Evolutionary conservation across 2,329 filamentous ascomycete species (phyloP).

Genomic region (Lasiodiplodia sp.): DNA sequence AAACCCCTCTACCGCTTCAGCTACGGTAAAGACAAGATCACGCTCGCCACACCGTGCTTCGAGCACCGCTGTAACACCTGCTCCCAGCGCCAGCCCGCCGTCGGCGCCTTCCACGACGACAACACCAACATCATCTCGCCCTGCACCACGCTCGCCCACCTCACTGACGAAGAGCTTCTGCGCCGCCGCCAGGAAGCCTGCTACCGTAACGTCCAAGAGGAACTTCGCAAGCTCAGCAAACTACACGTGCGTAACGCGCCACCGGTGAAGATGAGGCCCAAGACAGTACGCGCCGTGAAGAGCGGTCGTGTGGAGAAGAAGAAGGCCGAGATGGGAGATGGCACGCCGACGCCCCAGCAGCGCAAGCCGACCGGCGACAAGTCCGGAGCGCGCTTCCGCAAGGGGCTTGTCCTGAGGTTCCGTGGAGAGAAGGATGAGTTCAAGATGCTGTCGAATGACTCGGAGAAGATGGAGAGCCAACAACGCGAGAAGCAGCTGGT

Average conservation of each 20-base stretch:
- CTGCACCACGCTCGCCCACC: not conserved
- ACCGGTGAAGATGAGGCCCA: slow-evolving; percentile 5
- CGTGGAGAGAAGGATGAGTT: not conserved
- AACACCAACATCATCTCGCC: not conserved
- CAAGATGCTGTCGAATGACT: not conserved
- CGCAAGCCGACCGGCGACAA: not conserved
- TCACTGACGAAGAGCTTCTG: not conserved
- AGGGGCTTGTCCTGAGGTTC: slow-evolving; percentile 5
- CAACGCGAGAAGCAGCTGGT: not conserved
- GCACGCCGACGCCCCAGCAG: not conserved
- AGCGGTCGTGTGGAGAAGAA: not conserved
- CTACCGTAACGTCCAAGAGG: not conserved
- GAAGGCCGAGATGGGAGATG: not conserved
- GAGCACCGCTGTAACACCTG: slow-evolving; percentile 18
- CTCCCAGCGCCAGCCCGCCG: not conserved
- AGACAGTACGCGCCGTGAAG: not conserved
- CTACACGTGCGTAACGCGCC: not conserved
- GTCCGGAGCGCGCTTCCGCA: not conserved
- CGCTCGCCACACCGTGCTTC: slow-evolving; percentile 13
- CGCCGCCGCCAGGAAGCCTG: not conserved
- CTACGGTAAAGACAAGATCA: slow-evolving; percentile 12
- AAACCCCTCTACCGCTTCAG: slow-evolving; percentile 20
- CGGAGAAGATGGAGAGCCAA: not conserved
- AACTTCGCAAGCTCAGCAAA: not conserved
- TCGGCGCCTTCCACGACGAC: slow-evolving; percentile 1